Base-by-base conservation (phyloP, 108 stramenopile species). In the Cyclotella cryptica region DNA sequence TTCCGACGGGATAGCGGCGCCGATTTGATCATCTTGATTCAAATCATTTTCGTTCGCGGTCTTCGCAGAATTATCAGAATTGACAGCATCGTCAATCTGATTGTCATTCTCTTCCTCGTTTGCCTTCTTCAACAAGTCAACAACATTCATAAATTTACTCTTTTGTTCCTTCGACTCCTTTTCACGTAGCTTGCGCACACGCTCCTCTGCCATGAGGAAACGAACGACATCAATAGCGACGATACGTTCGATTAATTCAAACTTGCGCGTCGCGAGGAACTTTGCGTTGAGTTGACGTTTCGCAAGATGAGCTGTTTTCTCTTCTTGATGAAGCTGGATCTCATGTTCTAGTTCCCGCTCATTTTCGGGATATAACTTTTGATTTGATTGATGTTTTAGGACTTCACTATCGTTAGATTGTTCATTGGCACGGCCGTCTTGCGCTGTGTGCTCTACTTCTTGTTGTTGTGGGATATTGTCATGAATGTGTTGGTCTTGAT, bases 181-280 rank as follows among this genome's bases (percentile, higher is more conserved):
- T 8, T 77, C 58, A n/a, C 59, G 66, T 18, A 77, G 21, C 28
- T 83, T 77, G 29, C 55, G 71, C 40, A 77, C 82, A 18, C 76
- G 71, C 40, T 83, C 82, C 29, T 83, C 72, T 40, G 72, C 76
- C 51, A 83, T 69, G 60, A 83, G 76, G 62, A 77, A 83, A n/a
- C 82, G 82, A 3, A 83, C 82, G 24, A 83, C 57, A 55, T 83
- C 82, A 55, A 83, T 83, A 7, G 74, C 82, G 45, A 83, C 71
- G 12, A 77, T 75, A 12, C 82, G 82, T 68, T 83, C 82, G 27
- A 83, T 73, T 21, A 83, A 52, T 46, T 83, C 82, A 43, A 71
- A 83, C 49, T 83, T 83, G 24, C 82, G 71, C 17, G 82, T 77
- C 6, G 82, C 82, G 18, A 83, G 65, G 52, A 83, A 83, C 46